Percentiles rank a stretch among this genome's conserved stretches.
Conservation (phyloP, 192 early-diverging fungal genomes). For the Funneliformis geosporum region DNA sequence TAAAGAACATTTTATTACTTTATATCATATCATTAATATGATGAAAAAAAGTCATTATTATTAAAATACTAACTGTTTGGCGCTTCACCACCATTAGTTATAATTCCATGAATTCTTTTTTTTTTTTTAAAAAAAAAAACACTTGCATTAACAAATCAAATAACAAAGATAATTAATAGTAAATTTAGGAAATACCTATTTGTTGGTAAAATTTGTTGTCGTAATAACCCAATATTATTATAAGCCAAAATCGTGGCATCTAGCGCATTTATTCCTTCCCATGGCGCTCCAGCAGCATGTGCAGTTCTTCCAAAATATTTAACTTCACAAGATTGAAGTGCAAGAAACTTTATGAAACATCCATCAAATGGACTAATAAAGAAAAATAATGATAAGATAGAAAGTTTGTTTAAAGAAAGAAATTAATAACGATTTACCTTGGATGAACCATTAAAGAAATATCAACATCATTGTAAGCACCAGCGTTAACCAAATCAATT, state of each 20-base stretch:
- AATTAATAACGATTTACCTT: constrained; percentile 32
- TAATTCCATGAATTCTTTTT: constrained; percentile 67
- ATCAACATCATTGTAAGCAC: constrained; percentile 72
- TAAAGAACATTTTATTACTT: constrained; percentile 1
- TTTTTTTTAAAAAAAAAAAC: background rate
- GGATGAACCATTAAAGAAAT: constrained; percentile 85
- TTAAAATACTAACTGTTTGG: constrained; percentile 36
- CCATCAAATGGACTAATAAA: constrained; percentile 46
- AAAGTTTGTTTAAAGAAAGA: background rate
- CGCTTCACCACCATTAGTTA: constrained; percentile 71
- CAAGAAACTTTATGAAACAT: constrained; percentile 49
- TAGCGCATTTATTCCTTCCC: constrained; percentile 71
- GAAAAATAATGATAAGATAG: background rate
- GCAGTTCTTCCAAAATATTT: constrained; percentile 73
- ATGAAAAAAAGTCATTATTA: background rate
- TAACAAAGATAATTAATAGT: background rate
- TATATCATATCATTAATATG: background rate
- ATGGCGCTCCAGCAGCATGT: constrained; percentile 61
- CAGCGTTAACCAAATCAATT: constrained; percentile 63
- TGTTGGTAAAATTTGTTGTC: constrained; percentile 73
- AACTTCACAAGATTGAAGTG: constrained; percentile 46
- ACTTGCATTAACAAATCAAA: background rate
- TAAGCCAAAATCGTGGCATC: constrained; percentile 71
- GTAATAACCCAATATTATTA: constrained; percentile 63
- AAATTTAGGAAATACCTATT: constrained; percentile 39